These are phyloP conservation scores for Pseudogymnoascus sp. DNA, from an alignment of 2,329 filamentous ascomycete species.

Conservation along the genomic window DNA sequence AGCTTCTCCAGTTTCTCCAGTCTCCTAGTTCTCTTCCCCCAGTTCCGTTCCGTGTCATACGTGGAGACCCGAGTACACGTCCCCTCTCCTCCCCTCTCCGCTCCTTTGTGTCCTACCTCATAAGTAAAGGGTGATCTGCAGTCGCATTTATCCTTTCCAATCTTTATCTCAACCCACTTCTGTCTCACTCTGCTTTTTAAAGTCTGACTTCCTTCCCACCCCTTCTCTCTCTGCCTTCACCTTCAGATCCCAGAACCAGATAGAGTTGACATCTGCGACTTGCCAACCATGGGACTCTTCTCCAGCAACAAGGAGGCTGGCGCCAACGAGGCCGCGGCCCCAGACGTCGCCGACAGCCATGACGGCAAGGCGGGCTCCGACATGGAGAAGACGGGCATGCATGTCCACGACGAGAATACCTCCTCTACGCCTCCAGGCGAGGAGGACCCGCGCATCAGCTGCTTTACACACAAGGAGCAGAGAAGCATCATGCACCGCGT, in stretches of 20 bases:
- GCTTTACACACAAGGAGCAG: conserved; percentile 53
- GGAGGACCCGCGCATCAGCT: conserved; percentile 13
- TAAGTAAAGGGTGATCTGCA: conserved; percentile 7
- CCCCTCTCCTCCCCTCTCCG: not conserved
- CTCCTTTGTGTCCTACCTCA: not conserved
- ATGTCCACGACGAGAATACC: not conserved
- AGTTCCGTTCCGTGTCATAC: conserved; percentile 3
- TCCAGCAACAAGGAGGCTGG: not conserved
- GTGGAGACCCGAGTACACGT: not conserved
- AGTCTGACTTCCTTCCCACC: not conserved
- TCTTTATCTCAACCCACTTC: not conserved
- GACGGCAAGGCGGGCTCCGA: not conserved
- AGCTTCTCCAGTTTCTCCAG: not conserved
- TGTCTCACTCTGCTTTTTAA: not conserved
- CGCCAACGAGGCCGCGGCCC: not conserved
- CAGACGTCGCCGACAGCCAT: not conserved
- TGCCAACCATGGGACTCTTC: not conserved
- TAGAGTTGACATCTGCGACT: not conserved
- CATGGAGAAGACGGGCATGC: conserved; percentile 2
- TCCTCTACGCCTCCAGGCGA: not conserved
- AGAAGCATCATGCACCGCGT: conserved; percentile 60
- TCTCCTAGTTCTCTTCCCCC: not conserved
- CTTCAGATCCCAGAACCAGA: not conserved
- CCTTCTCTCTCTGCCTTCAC: not conserved
- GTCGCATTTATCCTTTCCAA: conserved; percentile 2